A percentile compares a stretch with the other conserved stretches of the same genome.
Evolutionary conservation across 148 eudicot genomes (phyloP).

Genomic region (Beta vulgaris): DNA sequence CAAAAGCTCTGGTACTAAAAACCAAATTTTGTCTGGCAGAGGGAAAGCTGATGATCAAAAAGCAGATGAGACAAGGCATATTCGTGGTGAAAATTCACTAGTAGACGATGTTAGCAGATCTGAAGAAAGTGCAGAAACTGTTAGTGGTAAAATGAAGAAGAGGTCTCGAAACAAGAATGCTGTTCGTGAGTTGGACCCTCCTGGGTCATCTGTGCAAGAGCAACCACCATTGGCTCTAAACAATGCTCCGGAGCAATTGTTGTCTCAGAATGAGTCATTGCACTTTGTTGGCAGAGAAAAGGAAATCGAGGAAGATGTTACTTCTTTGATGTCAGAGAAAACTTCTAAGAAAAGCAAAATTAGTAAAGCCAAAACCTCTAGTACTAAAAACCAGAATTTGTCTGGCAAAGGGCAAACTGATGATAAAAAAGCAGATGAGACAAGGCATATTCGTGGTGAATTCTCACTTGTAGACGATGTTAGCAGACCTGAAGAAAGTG

Average conservation of each 20-base stretch:
- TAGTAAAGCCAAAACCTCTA: slow-evolving; percentile 36
- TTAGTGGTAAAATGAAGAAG: not conserved
- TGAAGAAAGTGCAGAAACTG: not conserved
- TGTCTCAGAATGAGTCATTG: slow-evolving; percentile 3
- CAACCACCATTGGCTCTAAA: not conserved
- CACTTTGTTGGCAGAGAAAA: slow-evolving; percentile 10
- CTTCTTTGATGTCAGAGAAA: slow-evolving; percentile 4
- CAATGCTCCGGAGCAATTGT: not conserved
- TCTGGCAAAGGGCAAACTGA: slow-evolving; percentile 22
- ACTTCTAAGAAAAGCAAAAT: slow-evolving; percentile 34
- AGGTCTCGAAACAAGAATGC: slow-evolving; percentile 24
- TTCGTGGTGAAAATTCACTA: slow-evolving; percentile 13
- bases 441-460: not conserved
- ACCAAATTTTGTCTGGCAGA: slow-evolving; percentile 21
- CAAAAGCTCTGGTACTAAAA: slow-evolving; percentile 30
- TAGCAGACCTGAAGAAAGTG: slow-evolving; percentile 2
- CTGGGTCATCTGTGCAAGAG: not conserved
- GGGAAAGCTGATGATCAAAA: slow-evolving; percentile 23
- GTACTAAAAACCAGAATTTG: slow-evolving; percentile 21
- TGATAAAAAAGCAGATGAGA: slow-evolving; percentile 5
- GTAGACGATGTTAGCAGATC: not conserved
- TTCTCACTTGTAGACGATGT: not conserved
- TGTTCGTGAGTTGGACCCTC: not conserved
- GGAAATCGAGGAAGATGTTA: not conserved
- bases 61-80: slow-evolving; percentile 20